Percentiles rank a stretch among this genome's conserved stretches.
phyloP scores from a whole-genome alignment of 2,329 filamentous ascomycete genomes.

The Tolypocladium endophyticum region DNA sequence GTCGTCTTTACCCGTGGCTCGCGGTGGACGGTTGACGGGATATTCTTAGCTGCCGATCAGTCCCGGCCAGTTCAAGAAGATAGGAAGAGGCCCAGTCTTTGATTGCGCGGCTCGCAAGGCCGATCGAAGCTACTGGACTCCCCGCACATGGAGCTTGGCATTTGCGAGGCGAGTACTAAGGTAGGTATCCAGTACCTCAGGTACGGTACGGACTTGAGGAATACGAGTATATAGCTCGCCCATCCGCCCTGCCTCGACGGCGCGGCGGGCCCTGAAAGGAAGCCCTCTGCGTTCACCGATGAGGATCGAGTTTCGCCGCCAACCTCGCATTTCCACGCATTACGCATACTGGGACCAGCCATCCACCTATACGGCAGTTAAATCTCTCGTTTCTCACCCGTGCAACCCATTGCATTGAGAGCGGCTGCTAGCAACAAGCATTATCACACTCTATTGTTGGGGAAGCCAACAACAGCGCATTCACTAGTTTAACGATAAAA shows the following conservation, averaged over 20 bases:
- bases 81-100: too few species aligned
- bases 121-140: background rate
- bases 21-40: too few species aligned
- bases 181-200: background rate
- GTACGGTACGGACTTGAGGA: background rate
- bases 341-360: background rate
- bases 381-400: background rate
- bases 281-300: background rate
- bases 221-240: background rate
- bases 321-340: slow-evolving; percentile 4
- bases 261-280: background rate
- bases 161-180: background rate
- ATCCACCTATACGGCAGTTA: background rate
- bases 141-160: background rate
- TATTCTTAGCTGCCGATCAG: background rate
- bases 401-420: background rate
- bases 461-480: background rate
- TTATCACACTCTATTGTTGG: background rate
- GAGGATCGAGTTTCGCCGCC: background rate
- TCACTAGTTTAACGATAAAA: background rate
- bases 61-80: background rate
- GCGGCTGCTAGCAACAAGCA: background rate
- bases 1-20: background rate
- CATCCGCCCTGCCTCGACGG: background rate
- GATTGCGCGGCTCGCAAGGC: background rate